A percentile compares a stretch with the other conserved stretches of the same genome.
These are phyloP conservation scores for Monosporozyma aquatica DNA, from an alignment of 805 yeast species.

Conservation along the genomic window DNA sequence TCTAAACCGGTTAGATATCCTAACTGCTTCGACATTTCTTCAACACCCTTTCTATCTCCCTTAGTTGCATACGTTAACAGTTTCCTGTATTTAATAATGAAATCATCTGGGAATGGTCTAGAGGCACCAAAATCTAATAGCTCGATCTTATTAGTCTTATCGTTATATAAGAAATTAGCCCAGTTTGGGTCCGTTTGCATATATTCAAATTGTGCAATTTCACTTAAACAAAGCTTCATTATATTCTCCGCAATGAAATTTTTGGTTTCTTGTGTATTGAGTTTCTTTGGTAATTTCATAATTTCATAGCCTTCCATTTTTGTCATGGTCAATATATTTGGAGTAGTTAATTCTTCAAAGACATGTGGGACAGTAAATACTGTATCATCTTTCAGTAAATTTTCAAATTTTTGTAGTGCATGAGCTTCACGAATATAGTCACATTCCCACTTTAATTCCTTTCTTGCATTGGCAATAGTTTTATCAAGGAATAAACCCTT, in stretches of 20 bases:
- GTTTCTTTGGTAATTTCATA: constrained; percentile 58
- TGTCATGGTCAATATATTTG: constrained; percentile 83
- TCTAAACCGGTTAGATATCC: constrained; percentile 93
- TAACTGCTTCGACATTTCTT: constrained; percentile 54
- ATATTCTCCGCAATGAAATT: constrained; percentile 78
- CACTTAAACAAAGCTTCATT: constrained; percentile 78
- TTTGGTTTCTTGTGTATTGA: constrained; percentile 47
- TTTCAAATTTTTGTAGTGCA: constrained; percentile 58
- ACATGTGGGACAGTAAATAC: constrained; percentile 77
- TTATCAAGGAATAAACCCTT: constrained; percentile 86
- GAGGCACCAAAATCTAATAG: constrained; percentile 94
- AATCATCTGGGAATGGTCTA: constrained; percentile 60
- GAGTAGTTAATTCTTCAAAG: constrained; percentile 65
- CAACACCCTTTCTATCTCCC: constrained; percentile 56
- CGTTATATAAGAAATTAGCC: constrained; percentile 91
- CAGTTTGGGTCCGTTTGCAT: constrained; percentile 99
- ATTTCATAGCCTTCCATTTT: constrained; percentile 76
- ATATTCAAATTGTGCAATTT: constrained; percentile 73
- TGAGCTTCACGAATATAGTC: constrained; percentile 87
- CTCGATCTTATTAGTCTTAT: constrained; percentile 62
- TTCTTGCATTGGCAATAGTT: constrained; percentile 86
- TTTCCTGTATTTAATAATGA: constrained; percentile 58
- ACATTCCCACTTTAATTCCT: constrained; percentile 95
- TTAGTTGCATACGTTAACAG: constrained; percentile 67
- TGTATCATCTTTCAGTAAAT: constrained; percentile 48